Evolutionary conservation across 192 early-diverging fungal genomes (phyloP), one percentile per base, ranked within the genome.

Genomic region (Globomyces pollinis-pini): DNA sequence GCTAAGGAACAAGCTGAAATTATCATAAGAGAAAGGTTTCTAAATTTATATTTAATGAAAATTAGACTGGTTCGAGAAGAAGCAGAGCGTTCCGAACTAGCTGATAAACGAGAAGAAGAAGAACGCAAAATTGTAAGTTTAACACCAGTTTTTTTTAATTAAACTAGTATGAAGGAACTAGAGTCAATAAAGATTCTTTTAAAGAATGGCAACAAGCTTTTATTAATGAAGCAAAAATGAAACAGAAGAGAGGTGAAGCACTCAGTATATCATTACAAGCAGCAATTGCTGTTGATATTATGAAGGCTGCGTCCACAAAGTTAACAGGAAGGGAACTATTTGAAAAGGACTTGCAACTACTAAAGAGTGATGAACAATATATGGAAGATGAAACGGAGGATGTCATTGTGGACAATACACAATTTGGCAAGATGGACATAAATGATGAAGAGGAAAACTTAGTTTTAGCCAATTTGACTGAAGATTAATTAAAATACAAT

Each of bases 311-410:
- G n/a, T 33, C 34, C 11, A 41, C 44, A 36, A 60, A 60, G 59
- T 28, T 54, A 20, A 62, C 61, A 26, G 61, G 61, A 21, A 56
- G 50, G 28, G 56, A 62, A 33, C 38, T 62, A 44, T 62, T 62
- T 36, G 61, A 62, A 52, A 30, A 62, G 38, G 50, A 62, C 29
- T 39, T 55, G 5, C 28, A 55, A 11, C 38, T 62, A 24, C 24
- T 44, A 11, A 57, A 62, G 44, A 52, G 54, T 35, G 61, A 62
- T 39, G 39, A 42, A 26, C 49, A 49, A 24, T 62, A 56, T 29
- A 55, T 43, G 44, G n/a, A n/a, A n/a, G 61, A 54, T 31, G 61
- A 62, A 44, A 55, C 56, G 11, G 55, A 39, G 38, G 61, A 42
- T n/a, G 61, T 62, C 29, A 24, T 59, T 29, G 61, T 62, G 21